Evolutionary conservation across 2,329 filamentous ascomycete species (phyloP), one percentile per base, ranked within the genome.

Genomic region (Colletotrichum truncatum): DNA sequence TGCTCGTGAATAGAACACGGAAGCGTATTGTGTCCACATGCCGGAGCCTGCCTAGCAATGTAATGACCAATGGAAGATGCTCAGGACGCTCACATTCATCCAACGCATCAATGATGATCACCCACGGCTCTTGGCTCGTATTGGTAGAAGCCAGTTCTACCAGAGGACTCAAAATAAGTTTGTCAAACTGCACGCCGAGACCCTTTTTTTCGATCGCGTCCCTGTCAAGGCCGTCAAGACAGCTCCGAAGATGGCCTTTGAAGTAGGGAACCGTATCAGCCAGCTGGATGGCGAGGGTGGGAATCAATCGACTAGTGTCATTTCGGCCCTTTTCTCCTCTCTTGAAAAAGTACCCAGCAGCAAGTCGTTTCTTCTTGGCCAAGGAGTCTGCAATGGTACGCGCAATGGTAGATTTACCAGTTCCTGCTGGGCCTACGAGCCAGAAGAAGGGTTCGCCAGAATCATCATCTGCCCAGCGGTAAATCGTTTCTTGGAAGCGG

Each of bases 281-380:
- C 14, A 54, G 34, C 25, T 54, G 34, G 12, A 4, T 14, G 6
- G 77, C 75, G 30, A 85, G 69, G 0, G 81, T 84, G 0, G 79
- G 72, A 14, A 84, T 75, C 28, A 85, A 73, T 43, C 70, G 74
- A 3, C 67, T 66, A 2, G 75, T 73, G 43, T 73, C 73, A 2
- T 76, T 75, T 26, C 77, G 74, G 64, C 82, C 78, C 4, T 69
- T 70, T 52, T 80, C 78, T 1, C 77, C 80, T 64, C 73, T 76
- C 51, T 80, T 81, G 70, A 84, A 84, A 70, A 83, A 82, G 67
- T 84, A 83, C 59, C 75, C 79, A 4, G 75, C 76, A 16, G 70
- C 74, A 36, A 80, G 72, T 4, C 28, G 28, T 10, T 56, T 25
- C n/a, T 39, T 26, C 0, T 32, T 14, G 3, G 48, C 48, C n/a